These are phyloP conservation scores for Simmondsia chinensis DNA, from an alignment of 148 eudicot genomes.

Conservation along the genomic window DNA sequence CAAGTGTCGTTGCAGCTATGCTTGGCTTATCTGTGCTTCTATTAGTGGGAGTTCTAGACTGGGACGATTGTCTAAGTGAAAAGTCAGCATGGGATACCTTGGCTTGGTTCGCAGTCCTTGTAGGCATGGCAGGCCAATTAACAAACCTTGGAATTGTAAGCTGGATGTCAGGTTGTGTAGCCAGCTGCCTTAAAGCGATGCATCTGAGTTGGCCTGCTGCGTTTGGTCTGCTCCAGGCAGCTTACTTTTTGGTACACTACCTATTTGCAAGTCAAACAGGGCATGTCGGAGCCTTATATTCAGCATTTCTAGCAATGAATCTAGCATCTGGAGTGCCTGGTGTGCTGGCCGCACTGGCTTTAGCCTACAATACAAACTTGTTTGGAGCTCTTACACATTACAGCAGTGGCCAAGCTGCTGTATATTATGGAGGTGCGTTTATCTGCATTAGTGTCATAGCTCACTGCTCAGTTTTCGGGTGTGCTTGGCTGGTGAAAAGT, in stretches of 20 bases:
- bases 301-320: slow-evolving; percentile 89
- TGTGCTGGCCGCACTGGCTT: slow-evolving; percentile 63
- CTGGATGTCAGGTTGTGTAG: slow-evolving; percentile 90
- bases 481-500: too few relatives aligned
- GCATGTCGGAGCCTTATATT: slow-evolving; percentile 91
- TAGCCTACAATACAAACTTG: slow-evolving; percentile 81
- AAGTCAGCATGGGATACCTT: slow-evolving; percentile 99
- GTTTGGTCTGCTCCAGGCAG: slow-evolving; percentile 76
- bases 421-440: slow-evolving; percentile 78
- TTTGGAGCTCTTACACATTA: slow-evolving; percentile 92
- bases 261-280: slow-evolving; percentile 95
- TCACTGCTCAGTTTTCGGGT: too few relatives aligned
- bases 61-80: slow-evolving; percentile 91
- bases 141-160: slow-evolving; percentile 78
- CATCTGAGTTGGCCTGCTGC: slow-evolving; percentile 93
- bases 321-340: slow-evolving; percentile 95
- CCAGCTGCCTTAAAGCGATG: slow-evolving; percentile 47
- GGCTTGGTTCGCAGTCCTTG: slow-evolving; percentile 96
- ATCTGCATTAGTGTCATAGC: slow-evolving; percentile 2
- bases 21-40: slow-evolving; percentile 80
- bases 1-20: slow-evolving; percentile 99
- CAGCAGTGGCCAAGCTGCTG: slow-evolving; percentile 98
- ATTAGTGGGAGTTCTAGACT: slow-evolving; percentile 69
- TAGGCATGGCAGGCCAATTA: slow-evolving; percentile 94
- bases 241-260: slow-evolving; percentile 88